Base-by-base conservation (phyloP, 345 rosid species). In the Kandelia obovata region DNA sequence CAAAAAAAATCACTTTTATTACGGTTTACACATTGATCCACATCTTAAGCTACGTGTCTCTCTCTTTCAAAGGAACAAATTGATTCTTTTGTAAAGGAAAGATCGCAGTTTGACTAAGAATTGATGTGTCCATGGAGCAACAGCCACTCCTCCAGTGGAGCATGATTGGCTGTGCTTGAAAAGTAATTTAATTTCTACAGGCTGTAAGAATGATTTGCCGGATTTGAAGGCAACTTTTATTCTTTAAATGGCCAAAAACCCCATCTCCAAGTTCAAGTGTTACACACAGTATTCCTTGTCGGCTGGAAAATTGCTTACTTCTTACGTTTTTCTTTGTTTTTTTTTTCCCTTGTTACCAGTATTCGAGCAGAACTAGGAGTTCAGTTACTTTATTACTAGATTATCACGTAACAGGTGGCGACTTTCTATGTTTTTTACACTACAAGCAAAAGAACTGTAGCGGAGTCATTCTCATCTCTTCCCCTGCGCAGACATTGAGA, bases 361-460 rank as follows among this genome's bases (percentile, higher is more conserved):
- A 7, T 5, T 32, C 9, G 9, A 1, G 9, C 2, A 2, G 9
- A 34, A 34, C 1, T 7, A 1, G 6, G 6, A 34, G 6, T 34
- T 34, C 37, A 34, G 9, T 34, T 34, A 34, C 9, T 34, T 6
- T 34, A 7, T 10, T 6, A 7, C 8, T 1, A 34, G 9, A 34
- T 21, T 21, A 21, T 7, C 9, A 34, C 9, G 37, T 7, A 1
- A 34, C 9, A 34, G 10, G 9, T 34, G 37, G 9, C 10, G 37
- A 81, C 83, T 88, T 72, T 87, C 90, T 28, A 28, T 79, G 86
- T 81, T 82, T 80, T 81, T 73, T 78, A 79, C 86, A 73, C 74
- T 66, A 61, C 62, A 69, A 80, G 82, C 77, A 73, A 76, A 55
- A 34, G 37, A 78, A 69, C 74, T 32, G 64, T 53, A 65, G 59